Base-by-base conservation (phyloP, 2,329 filamentous ascomycete species). In the Fusarium pseudograminearum region DNA sequence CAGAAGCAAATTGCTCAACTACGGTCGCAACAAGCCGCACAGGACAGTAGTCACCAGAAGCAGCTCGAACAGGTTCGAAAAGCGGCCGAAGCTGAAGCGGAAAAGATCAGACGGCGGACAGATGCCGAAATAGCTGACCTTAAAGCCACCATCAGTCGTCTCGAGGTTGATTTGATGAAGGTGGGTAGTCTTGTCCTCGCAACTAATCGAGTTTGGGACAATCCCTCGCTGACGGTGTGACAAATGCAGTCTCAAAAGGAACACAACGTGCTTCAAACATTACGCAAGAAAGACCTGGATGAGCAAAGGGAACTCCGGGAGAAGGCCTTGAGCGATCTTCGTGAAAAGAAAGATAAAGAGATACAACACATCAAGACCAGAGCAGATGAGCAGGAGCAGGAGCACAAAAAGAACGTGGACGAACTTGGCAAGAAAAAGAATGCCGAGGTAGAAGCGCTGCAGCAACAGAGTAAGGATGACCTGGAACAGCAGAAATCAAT, bases 91-190 rank as follows among this genome's bases (percentile, higher is more conserved):
- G 79, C 81, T 4, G 86, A 89, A 57, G 74, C 80, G 2, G 84
- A 87, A 48, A 82, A 85, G 36, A 75, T 81, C 5, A 81, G 82
- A 55, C 80, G 83, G 30, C 80, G 85, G 42, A 78, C 79, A 28
- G 90, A 91, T 44, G 87, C 86, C 2, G 89, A 92, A 72, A 83
- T 86, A 53, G 85, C 87, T n/a, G 89, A 90, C 66, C 78, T 92
- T 15, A 86, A 86, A 72, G 85, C 84, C 26, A 89, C 83, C 3
- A 84, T 91, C 30, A 87, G 85, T 57, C 84, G 85, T 45, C 79
- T 93, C 18, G 87, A 92, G 76, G 85, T 87, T 34, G 87, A 89
- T 70, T 69, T 90, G 15, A 83, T 88, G 78, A 90, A 89, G 82
- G 87, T 86, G 76, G 57, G 75, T 41, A 14, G 33, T 42, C 9